Evolutionary conservation across 257 asterid species (phyloP).

Genomic region (Fraxinus quadrangulata): DNA sequence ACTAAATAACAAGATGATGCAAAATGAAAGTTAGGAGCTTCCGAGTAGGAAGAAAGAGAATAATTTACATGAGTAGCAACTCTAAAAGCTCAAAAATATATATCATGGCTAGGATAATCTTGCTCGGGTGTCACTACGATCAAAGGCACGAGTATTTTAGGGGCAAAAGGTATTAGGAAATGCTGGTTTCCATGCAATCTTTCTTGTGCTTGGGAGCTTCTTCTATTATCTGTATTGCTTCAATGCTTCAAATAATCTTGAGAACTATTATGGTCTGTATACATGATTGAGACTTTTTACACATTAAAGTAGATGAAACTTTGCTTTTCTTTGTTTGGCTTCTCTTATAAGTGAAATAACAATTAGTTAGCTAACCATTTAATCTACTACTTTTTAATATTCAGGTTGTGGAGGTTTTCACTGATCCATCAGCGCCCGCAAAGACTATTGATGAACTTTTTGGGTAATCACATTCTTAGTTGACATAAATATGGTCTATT

Average conservation of each 20-base stretch:
- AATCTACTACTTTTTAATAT: slow-evolving; percentile 9
- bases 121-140: background rate
- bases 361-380: background rate
- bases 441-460: slow-evolving; percentile 60
- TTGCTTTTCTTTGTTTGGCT: background rate
- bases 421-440: slow-evolving; percentile 77
- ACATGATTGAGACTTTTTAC: background rate
- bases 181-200: too few relatives aligned
- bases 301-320: background rate
- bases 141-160: background rate
- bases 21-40: background rate
- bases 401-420: slow-evolving; percentile 83
- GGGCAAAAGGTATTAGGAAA: background rate
- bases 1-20: background rate
- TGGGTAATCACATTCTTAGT: slow-evolving; percentile 43
- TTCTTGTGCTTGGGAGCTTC: background rate
- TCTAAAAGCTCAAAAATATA: background rate
- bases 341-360: background rate
- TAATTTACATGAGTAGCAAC: background rate
- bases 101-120: background rate
- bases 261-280: background rate
- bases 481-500: slow-evolving; percentile 1
- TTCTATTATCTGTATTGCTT: background rate
- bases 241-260: background rate
- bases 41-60: background rate